Base-by-base conservation (phyloP, 176 grass and related monocot species). In the Carex littledalei region DNA sequence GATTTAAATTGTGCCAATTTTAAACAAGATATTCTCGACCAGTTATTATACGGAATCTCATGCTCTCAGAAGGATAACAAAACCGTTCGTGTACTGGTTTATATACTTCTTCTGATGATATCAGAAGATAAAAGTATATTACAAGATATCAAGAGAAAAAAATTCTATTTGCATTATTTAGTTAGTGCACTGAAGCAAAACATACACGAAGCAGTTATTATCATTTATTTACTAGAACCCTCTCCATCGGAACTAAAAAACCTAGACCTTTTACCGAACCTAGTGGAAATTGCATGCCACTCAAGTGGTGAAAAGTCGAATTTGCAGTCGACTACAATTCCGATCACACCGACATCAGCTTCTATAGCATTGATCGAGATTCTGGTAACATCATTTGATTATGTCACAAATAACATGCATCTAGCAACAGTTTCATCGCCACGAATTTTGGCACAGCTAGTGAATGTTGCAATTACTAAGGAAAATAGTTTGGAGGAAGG, bases 311-410 rank as follows among this genome's bases (percentile, higher is more conserved):
- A 26, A 35, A 66, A 63, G n/a, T 66, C 14, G 53, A 86, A 90
- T n/a, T 53, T 73, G 54, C 73, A 94, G 21, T 90, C 87, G 69
- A 88, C 90, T 81, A 45, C 83, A 84, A 88, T 95, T 70, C 91
- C 91, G 53, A n/a, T 99, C n/a, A 92, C 96, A 39, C 93, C 96
- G 0, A 92, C 88, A 88, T 94, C 96, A 34, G 96, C 96, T 84
- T 99, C 96, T 24, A 94, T 99, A 90, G 89, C 93, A 58, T 91
- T 99, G 87, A 99, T 99, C 85, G 96, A 99, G 86, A 90, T 94
- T 60, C 82, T 99, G 65, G 96, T 99, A 62, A 99, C 96, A 47
- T 91, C 96, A 88, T 99, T 95, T 4, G 96, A 99, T 87, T 95
- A 99, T 92, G 91, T 99, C 86, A 99, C 96, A 1, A 99, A 99